A percentile compares a stretch with the other conserved stretches of the same genome.
Conservation (phyloP, 192 early-diverging fungal genomes). For the Coemansia sp. region DNA sequence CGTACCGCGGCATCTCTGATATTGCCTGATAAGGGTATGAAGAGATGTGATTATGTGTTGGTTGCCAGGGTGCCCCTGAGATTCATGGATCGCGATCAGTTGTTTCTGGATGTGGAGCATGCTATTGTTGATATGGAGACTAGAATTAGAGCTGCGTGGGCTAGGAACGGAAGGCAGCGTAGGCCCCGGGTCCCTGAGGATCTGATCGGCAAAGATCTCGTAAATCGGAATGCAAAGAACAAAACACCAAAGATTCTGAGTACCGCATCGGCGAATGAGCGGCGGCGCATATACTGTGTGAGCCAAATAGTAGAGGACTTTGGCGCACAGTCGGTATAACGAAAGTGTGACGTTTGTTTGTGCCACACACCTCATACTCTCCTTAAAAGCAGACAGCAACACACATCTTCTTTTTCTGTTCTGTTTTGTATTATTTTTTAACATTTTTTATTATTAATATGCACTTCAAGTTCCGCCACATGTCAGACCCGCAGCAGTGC, state of each 20-base stretch:
- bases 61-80: conserved; percentile 19
- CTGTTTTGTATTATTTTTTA: background rate
- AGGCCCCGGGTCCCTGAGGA: conserved; percentile 1
- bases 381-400: background rate
- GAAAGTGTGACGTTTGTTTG: background rate
- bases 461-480: conserved; percentile 24
- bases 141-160: conserved; percentile 3
- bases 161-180: background rate
- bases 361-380: background rate
- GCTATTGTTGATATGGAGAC: conserved; percentile 25
- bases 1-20: conserved; percentile 38
- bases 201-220: background rate
- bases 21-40: conserved; percentile 45
- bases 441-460: background rate
- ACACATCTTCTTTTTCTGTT: background rate
- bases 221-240: background rate
- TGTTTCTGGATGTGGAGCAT: conserved; percentile 31
- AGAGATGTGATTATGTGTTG: conserved; percentile 49
- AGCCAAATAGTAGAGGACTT: conserved; percentile 7
- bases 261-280: background rate
- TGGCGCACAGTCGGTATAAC: background rate
- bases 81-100: conserved; percentile 33
- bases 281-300: background rate
- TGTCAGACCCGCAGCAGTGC: conserved; percentile 33
- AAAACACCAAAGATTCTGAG: conserved; percentile 4